Base-by-base conservation (phyloP, 768 basidiomycete genomes). In the Filobasidium floriforme region DNA sequence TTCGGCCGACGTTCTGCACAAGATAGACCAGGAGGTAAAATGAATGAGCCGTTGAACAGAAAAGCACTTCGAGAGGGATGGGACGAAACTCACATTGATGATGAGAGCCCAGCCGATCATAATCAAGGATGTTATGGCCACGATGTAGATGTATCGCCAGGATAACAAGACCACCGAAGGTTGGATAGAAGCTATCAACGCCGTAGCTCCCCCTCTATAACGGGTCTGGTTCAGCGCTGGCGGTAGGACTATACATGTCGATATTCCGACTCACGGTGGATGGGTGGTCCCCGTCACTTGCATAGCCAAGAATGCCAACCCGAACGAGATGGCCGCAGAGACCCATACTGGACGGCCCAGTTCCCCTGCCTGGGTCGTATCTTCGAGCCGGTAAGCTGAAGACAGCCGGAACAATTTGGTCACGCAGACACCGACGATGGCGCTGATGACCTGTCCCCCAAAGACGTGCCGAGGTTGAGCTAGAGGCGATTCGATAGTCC, bases 21-120 rank as follows among this genome's bases (percentile, higher is more conserved):
- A 9, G 18, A 43, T 1, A 1, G 24, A 19, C 29, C n/a, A 24
- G 29, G 10, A n/a, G 32, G 32, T 1, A 24, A 4, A n/a, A 3
- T 49, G 46, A 14, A 49, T 49, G 15, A 49, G 46, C 22, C 3
- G 6, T 14, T 22, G 46, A 5, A 3, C 5, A 41, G n/a, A 55
- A 37, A 12, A 59, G 22, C 14, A 24, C n/a, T n/a, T n/a, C 55
- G 41, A 32, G 40, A 57, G 40, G 3, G 28, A 63, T 40, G 32
- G 49, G 28, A 49, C 12, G 40, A 26, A 11, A 59, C 64, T 32
- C 24, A 65, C 64, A 29, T 75, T 75, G 68, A 73, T 73, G 57
- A 75, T 63, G 28, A 73, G 60, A 3, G 73, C 74, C 72, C 71
- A 73, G 18, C 28, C 70, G 7, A 72, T 61, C 69, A 73, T 72